phyloP scores from a whole-genome alignment of 78 protist species.

The slime mould (Dictyostelium discoideum) region dicty_2.7 NC_007091.3:448501-449000 shows the following conservation, averaged over 20 bases:
- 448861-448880: neutral
- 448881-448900: constrained; percentile 33
- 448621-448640: constrained; percentile 64
- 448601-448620: constrained; percentile 47
- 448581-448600: constrained; percentile 19
- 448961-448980: constrained; percentile 2
- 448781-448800: constrained; percentile 54
- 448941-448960: neutral
- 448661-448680: neutral
- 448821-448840: neutral
- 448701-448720: neutral
- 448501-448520: constrained; percentile 17
- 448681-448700: neutral
- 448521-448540: constrained; percentile 60
- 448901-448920: neutral
- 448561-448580: neutral
- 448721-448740: neutral
- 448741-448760: constrained; percentile 32
- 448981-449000: constrained; percentile 72
- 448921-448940: neutral
- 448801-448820: constrained; percentile 50
- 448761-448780: constrained; percentile 28
- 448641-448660: constrained; percentile 47
- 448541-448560: constrained; percentile 13
- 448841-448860: neutral